Percentiles rank a stretch among this genome's conserved stretches.
phyloP scores from a whole-genome alignment of 495 filamentous ascomycete genomes.

The Clohesyomyces aquaticus region DNA sequence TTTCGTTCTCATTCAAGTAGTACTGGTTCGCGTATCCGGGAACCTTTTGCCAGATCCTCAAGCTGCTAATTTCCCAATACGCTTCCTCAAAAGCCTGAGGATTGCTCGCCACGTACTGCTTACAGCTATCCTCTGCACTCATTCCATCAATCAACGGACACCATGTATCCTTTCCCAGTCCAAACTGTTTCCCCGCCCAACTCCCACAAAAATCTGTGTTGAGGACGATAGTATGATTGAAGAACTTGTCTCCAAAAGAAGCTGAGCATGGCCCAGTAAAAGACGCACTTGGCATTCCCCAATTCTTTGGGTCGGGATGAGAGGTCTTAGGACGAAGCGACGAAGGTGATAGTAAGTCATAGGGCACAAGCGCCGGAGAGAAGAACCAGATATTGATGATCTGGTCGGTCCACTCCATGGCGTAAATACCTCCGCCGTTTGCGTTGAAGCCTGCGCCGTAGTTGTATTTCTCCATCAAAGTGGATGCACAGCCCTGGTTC shows the following conservation, averaged over 20 bases:
- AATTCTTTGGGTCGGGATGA: constrained; percentile 60
- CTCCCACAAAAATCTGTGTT: constrained; percentile 37
- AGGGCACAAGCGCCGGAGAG: constrained; percentile 52
- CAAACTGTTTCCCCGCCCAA: constrained; percentile 31
- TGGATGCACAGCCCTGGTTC: constrained; percentile 28
- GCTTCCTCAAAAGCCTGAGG: constrained; percentile 25
- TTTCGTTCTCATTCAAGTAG: not conserved
- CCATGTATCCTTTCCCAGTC: not conserved
- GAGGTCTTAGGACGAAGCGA: not conserved
- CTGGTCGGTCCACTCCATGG: constrained; percentile 63
- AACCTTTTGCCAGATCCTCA: constrained; percentile 30
- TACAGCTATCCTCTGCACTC: constrained; percentile 19
- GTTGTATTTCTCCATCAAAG: constrained; percentile 33
- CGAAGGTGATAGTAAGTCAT: constrained; percentile 55
- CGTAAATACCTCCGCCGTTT: constrained; percentile 62
- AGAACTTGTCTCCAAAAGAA: constrained; percentile 23
- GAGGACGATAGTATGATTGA: constrained; percentile 46
- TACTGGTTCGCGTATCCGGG: not conserved
- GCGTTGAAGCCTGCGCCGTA: constrained; percentile 65
- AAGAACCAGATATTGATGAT: constrained; percentile 68
- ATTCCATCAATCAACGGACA: not conserved
- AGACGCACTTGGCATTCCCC: constrained; percentile 62
- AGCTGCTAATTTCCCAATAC: constrained; percentile 35
- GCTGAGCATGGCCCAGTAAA: constrained; percentile 41
- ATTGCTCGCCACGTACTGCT: constrained; percentile 26